Evolutionary conservation across 805 yeast species (phyloP), one percentile per base, ranked within the genome.

Genomic region (Phaffomyces opuntiae): DNA sequence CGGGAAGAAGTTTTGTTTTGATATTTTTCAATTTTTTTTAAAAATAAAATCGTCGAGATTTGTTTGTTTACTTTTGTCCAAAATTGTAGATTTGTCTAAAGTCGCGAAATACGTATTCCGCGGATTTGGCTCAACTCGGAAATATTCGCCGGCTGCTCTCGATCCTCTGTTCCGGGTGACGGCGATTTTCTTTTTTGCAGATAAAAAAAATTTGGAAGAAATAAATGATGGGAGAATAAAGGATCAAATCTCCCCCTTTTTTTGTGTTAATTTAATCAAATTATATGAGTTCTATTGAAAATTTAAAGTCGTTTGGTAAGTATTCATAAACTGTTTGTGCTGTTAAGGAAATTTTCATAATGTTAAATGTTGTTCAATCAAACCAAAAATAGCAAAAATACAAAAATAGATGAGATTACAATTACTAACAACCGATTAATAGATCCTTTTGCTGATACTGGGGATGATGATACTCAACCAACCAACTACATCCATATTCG

Each of bases 381-480:
- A 5, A 21, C 24, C 24, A 21, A 21, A 21, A 21, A 21, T 21
- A 21, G 24, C 24, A 21, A 21, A 21, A 21, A 5, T 5, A 21
- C 24, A 21, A 21, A 21, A 21, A 21, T 5, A 21, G 24, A 21
- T 21, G 24, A 29, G 31, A 24, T 4, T 8, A 25, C 6, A 13
- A 7, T 36, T 3, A 45, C 45, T 44, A 47, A 43, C 45, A 16
- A 11, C 31, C 9, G 11, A 29, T 25, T 12, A 3, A 13, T 41
- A 76, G 96, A 91, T 74, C 99, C 99, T 53, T 91, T 91, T 83
- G 97, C 98, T 83, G 99, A 91, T 72, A 90, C 97, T 73, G 98
- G 97, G 77, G 98, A 91, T 80, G 95, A 93, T 74, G 96, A 91
- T 70, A 85, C 96, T 60, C 91, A 91, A 73, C 86, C 95, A 64